Conservation (phyloP, 169 alveolate genomes). For the Cryptosporidium bovis region DNA sequence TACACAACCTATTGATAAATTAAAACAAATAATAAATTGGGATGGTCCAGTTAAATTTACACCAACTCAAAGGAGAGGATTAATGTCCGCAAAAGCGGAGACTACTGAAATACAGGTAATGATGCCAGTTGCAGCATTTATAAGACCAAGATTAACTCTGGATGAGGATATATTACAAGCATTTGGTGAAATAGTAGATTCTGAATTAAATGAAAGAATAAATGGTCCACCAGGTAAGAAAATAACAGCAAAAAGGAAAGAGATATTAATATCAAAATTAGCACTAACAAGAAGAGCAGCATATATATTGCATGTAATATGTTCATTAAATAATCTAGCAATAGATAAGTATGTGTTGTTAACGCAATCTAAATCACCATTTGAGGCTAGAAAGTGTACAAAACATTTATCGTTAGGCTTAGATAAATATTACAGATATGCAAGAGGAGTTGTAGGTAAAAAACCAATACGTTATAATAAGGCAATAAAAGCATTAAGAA, state of each 20-base stretch:
- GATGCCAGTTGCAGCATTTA: slow-evolving; percentile 74
- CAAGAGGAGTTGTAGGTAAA: slow-evolving; percentile 71
- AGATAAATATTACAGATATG: slow-evolving; percentile 68
- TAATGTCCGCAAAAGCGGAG: slow-evolving; percentile 54
- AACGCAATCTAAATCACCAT: slow-evolving; percentile 58
- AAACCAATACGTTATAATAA: slow-evolving; percentile 46
- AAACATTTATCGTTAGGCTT: slow-evolving; percentile 59
- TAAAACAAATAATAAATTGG: slow-evolving; percentile 66
- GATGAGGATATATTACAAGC: slow-evolving; percentile 69
- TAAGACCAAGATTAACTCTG: slow-evolving; percentile 47
- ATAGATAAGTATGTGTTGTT: slow-evolving; percentile 57
- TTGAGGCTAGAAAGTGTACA: slow-evolving; percentile 74
- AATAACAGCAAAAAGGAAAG: slow-evolving; percentile 36
- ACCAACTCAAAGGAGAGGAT: slow-evolving; percentile 64
- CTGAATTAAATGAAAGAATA: slow-evolving; percentile 50
- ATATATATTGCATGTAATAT: slow-evolving; percentile 53
- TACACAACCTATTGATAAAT: slow-evolving; percentile 59
- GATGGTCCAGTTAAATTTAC: slow-evolving; percentile 69
- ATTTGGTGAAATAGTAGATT: slow-evolving; percentile 69
- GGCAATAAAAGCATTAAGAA: slow-evolving; percentile 43
- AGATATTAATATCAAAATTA: slow-evolving; percentile 25
- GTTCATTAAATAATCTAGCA: slow-evolving; percentile 50
- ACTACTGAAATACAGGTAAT: slow-evolving; percentile 67
- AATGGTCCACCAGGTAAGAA: slow-evolving; percentile 67
- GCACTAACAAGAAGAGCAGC: slow-evolving; percentile 74